phyloP scores from a whole-genome alignment of 805 yeast genomes.

The Myxozyma neotropica region DNA sequence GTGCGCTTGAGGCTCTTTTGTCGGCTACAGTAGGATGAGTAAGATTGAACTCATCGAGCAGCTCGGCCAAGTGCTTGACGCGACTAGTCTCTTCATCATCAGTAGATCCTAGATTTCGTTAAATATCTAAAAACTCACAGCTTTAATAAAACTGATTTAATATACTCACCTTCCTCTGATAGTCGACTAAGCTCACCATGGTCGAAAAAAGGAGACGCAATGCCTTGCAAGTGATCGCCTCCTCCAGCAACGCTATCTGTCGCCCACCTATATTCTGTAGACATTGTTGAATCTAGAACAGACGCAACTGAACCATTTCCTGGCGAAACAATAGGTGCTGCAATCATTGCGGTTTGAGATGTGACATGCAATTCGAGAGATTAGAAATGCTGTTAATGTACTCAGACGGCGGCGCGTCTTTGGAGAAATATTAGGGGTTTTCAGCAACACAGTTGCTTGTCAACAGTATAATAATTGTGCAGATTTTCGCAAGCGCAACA shows the following conservation, averaged over 20 bases:
- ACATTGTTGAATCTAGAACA: slow-evolving; percentile 16
- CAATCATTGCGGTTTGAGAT: background rate
- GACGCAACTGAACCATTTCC: slow-evolving; percentile 2
- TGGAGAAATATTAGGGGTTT: no score
- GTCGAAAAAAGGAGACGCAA: slow-evolving; percentile 9
- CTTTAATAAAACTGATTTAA: no score
- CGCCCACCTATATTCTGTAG: slow-evolving; percentile 30
- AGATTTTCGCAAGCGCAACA: no score
- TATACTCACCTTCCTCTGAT: slow-evolving; percentile 7
- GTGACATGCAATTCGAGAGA: no score
- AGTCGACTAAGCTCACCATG: slow-evolving; percentile 17
- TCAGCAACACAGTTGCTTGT: no score
- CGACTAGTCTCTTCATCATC: slow-evolving; percentile 3
- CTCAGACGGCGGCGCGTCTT: no score
- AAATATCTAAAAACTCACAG: no score
- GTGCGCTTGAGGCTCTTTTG: background rate
- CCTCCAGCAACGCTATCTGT: slow-evolving; percentile 22
- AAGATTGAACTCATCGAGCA: slow-evolving; percentile 21
- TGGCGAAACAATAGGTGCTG: background rate
- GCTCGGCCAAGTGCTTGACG: slow-evolving; percentile 19
- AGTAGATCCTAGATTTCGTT: no score
- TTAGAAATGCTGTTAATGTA: no score
- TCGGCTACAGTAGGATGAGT: slow-evolving; percentile 3
- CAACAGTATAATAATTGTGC: no score
- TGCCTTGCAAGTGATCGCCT: background rate